Conservation (phyloP, 2,329 filamentous ascomycete genomes). For the Aureobasidium lini region DNA sequence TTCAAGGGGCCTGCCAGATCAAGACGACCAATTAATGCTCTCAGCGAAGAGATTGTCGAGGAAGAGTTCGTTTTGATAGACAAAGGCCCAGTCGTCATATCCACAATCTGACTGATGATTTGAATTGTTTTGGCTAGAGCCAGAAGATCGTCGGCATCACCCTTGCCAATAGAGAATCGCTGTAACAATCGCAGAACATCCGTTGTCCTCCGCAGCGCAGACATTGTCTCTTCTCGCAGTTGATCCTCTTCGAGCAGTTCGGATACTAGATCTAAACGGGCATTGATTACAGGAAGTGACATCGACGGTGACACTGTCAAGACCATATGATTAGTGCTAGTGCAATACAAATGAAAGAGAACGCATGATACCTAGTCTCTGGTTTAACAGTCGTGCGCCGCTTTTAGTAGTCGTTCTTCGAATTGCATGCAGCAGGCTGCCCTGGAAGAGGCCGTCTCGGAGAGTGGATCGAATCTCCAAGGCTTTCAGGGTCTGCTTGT, state of each 20-base stretch:
- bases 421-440: constrained; percentile 84
- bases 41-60: not conserved
- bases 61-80: not conserved
- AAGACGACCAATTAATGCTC: constrained; percentile 43
- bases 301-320: constrained; percentile 68
- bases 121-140: constrained; percentile 73
- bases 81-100: constrained; percentile 29
- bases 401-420: constrained; percentile 86
- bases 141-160: constrained; percentile 86
- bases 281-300: constrained; percentile 69
- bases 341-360: not conserved
- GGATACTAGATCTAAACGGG: constrained; percentile 73
- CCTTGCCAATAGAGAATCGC: constrained; percentile 85
- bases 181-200: constrained; percentile 88
- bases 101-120: constrained; percentile 60
- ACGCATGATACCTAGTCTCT: constrained; percentile 60
- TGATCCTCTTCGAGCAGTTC: constrained; percentile 60
- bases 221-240: constrained; percentile 61
- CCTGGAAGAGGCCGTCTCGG: constrained; percentile 67
- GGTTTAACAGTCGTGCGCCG: constrained; percentile 73
- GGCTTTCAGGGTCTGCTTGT: constrained; percentile 82
- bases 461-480: constrained; percentile 85
- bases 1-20: constrained; percentile 58
- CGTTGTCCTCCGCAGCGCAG: constrained; percentile 65
- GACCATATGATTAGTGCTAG: not conserved